Base-by-base conservation (phyloP, 2,329 filamentous ascomycete species). In the Rutstroemia sp. region DNA sequence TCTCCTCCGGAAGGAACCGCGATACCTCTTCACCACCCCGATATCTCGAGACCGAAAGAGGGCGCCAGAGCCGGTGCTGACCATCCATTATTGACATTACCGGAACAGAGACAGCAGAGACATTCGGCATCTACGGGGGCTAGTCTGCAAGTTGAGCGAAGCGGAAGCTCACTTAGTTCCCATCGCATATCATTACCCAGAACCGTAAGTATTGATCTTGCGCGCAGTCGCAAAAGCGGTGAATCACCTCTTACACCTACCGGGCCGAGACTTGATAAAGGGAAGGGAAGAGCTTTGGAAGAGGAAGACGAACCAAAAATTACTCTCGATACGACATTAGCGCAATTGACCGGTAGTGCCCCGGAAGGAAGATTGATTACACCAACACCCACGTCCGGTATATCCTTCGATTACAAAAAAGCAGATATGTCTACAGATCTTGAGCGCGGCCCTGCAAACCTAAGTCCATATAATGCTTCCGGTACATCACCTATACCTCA, bases 51-150 rank as follows among this genome's bases (percentile, higher is more conserved):
- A 14, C 57, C 62, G 19, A 51, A 59, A 51, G 61, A 66, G 57
- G 66, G 62, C 37, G 62, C 62, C 50, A 58, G 53, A 54, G 63
- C 61, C 44, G 61, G 63, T 44, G 66, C 64, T 41, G 60, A 63
- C 17, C 77, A 78, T 59, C 79, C 81, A 30, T 73, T 84, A 46
- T 72, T 84, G 58, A 79, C 77, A 37, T 73, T 84, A 49, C 77
- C 79, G 21, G 78, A 83, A 68, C 78, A 76, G 61, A 76, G 78
- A 62, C 76, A 76, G 60, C 82, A 75, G 64, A 72, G 78, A 54
- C 72, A 78, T 62, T 77, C 74, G 60, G 74, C 71, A 14, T 65
- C 62, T 45, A 73, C 74, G 17, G 73, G 67, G 41, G 67, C 63
- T 41, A 77, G 75, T 63, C 64, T 77, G 51, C 68, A 73, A 57